Evolutionary conservation across 768 basidiomycete genomes (phyloP), one percentile per base, ranked within the genome.

Genomic region (Suillus discolor): DNA sequence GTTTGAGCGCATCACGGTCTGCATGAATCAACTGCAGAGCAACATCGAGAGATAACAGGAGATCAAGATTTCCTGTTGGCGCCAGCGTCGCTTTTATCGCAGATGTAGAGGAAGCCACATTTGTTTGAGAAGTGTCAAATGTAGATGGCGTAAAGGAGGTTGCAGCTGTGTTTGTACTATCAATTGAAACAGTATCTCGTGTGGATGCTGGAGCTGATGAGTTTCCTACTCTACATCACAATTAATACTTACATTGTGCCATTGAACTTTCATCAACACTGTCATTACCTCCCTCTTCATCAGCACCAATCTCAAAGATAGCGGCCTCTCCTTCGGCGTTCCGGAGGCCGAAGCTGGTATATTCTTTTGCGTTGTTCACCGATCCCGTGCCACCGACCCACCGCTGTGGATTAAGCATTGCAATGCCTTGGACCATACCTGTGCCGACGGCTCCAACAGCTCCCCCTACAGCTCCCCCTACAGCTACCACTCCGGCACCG

Each of bases 21-120:
- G 93, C 90, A 67, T 99, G 96, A 64, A 99, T 96, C 44, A 99
- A 85, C 71, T 96, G 91, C 0, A 99, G 83, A 0, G 95, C 93
- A 16, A 90, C 85, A 72, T 98, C 96, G 15, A 99, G 87, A 6
- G 96, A 98, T 18, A 99, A 88, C 4, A 98, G 79, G 6, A 97
- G 84, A 70, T 99, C 96, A 4, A 99, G 84, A 49, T 70, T 85
- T 80, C 71, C 82, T 73, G 64, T 65, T 65, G 68, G 38, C 16
- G n/a, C 44, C 20, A 28, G 51, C 16, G 39, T 67, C 25, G 23
- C 34, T 36, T 45, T 34, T 12, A 42, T n/a, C 3, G 45, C 20
- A 25, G 65, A 57, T 20, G 39, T 11, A 49, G 66, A 20, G 28
- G 28, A 28, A 25, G 28, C 25, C 31, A n/a, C 49, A 39, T 42